Conservation (phyloP, 2,329 filamentous ascomycete genomes). For the Pseudomassariella vexata region DNA sequence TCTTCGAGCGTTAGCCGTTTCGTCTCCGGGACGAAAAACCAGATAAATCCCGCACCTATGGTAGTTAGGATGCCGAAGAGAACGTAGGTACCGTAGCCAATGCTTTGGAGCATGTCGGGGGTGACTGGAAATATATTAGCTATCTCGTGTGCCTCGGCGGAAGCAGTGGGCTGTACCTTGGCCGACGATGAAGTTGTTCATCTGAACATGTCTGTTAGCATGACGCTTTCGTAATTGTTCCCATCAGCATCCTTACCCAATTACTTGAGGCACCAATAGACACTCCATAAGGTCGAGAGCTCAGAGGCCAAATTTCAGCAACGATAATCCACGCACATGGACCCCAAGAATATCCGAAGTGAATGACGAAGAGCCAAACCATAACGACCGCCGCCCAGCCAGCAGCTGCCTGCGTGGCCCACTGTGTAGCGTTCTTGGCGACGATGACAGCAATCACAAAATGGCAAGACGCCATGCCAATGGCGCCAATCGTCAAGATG, state of each 20-base stretch:
- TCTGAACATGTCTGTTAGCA: no score
- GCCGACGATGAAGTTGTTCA: conserved; percentile 58
- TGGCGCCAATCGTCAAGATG: conserved; percentile 55
- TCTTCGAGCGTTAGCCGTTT: conserved; percentile 60
- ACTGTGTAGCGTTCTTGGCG: conserved; percentile 56
- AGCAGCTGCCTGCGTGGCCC: conserved; percentile 49
- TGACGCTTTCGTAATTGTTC: no score
- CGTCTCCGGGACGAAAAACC: conserved; percentile 60
- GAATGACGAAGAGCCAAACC: conserved; percentile 70
- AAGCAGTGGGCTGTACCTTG: conserved; percentile 38
- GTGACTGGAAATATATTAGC: conserved; percentile 39
- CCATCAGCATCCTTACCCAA: no score
- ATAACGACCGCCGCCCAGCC: conserved; percentile 65
- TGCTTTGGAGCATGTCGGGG: conserved; percentile 58
- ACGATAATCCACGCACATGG: conserved; percentile 71
- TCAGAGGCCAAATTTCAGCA: conserved; percentile 69
- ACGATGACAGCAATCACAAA: conserved; percentile 67
- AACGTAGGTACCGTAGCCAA: conserved; percentile 67
- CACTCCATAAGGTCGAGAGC: conserved; percentile 64
- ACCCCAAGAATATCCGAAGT: conserved; percentile 73
- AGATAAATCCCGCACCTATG: conserved; percentile 55
- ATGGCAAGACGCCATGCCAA: conserved; percentile 66
- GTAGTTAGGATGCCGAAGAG: conserved; percentile 62
- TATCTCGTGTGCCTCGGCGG: no score
- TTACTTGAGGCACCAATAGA: conserved; percentile 61